These are phyloP conservation scores for Coelastrella sp. DNA, from an alignment of 139 green algal genomes.

Conservation along the genomic window DNA sequence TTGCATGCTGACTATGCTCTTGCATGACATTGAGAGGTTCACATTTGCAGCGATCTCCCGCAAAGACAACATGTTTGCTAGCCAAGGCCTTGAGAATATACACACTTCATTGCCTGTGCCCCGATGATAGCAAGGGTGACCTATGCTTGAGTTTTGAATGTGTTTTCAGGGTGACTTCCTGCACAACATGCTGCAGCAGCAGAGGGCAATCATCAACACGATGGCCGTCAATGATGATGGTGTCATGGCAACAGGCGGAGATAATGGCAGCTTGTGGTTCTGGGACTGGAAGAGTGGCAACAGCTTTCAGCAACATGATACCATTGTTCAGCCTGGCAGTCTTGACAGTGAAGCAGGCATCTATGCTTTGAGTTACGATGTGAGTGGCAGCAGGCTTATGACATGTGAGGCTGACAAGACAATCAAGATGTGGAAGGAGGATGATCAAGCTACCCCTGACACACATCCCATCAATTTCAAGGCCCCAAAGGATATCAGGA, in stretches of 20 bases:
- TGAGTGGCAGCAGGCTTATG: conserved; percentile 71
- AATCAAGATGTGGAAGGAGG: conserved; percentile 98
- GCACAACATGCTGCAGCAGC: conserved; percentile 97
- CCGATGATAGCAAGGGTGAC: too few relatives aligned
- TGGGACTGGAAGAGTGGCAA: conserved; percentile 98
- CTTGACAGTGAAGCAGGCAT: conserved; percentile 82
- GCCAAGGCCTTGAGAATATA: too few relatives aligned
- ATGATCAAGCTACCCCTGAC: conserved; percentile 90
- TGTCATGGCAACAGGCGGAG: conserved; percentile 88
- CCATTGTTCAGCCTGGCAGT: conserved; percentile 91
- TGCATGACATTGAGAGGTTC: too few relatives aligned
- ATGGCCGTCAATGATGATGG: conserved; percentile 96
- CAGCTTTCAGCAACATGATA: conserved; percentile 92
- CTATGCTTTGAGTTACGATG: conserved; percentile 66
- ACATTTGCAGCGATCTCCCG: too few relatives aligned
- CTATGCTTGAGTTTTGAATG: too few relatives aligned
- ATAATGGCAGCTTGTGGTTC: conserved; percentile 74
- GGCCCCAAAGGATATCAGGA: conserved; percentile 28
- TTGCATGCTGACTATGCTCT: too few relatives aligned
- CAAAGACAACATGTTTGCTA: too few relatives aligned
- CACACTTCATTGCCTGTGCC: too few relatives aligned
- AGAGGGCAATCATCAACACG: conserved; percentile 93
- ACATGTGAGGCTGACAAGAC: conserved; percentile 98
- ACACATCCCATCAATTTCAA: conserved; percentile 74
- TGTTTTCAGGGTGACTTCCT: conserved; percentile 91